A percentile compares a stretch with the other conserved stretches of the same genome.
phyloP scores from a whole-genome alignment of 768 basidiomycete species.

The Collybia sp. region DNA sequence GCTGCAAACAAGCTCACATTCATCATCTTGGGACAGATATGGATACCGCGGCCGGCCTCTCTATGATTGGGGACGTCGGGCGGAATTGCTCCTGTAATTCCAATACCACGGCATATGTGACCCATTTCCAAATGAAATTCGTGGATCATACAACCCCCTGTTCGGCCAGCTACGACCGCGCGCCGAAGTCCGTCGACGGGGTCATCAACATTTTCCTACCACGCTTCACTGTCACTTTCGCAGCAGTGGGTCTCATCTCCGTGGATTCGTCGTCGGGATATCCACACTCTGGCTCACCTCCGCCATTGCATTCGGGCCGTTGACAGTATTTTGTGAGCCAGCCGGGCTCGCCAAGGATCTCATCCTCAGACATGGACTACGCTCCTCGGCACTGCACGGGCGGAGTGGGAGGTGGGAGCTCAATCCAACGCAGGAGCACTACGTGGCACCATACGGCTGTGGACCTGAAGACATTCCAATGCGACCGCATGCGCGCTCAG shows the following conservation, averaged over 20 bases:
- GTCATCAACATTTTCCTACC: conserved; percentile 49
- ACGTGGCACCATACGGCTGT: conserved; percentile 65
- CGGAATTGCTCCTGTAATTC: too few relatives aligned
- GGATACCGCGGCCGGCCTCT: too few relatives aligned
- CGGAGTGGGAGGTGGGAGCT: conserved; percentile 15
- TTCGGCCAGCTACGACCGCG: conserved; percentile 32
- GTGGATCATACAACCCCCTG: too few relatives aligned
- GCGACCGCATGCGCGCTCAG: conserved; percentile 89
- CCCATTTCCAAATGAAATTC: too few relatives aligned
- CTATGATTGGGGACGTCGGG: too few relatives aligned
- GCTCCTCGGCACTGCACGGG: conserved; percentile 27
- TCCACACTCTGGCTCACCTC: conserved; percentile 14
- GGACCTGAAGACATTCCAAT: conserved; percentile 90
- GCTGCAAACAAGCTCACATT: too few relatives aligned
- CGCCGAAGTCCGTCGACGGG: conserved; percentile 45
- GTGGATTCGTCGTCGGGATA: conserved; percentile 21
- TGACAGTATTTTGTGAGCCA: conserved; percentile 20
- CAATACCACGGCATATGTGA: too few relatives aligned
- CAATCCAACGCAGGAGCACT: conserved; percentile 56
- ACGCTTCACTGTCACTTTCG: conserved; percentile 56
- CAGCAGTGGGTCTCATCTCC: conserved; percentile 53
- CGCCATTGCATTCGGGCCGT: conserved; percentile 14
- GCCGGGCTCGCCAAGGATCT: conserved; percentile 8
- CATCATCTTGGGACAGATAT: too few relatives aligned
- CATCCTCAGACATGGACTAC: conserved; percentile 23